Conservation (phyloP, 176 grass and related monocot species). For the Pontederia paniculata region DNA sequence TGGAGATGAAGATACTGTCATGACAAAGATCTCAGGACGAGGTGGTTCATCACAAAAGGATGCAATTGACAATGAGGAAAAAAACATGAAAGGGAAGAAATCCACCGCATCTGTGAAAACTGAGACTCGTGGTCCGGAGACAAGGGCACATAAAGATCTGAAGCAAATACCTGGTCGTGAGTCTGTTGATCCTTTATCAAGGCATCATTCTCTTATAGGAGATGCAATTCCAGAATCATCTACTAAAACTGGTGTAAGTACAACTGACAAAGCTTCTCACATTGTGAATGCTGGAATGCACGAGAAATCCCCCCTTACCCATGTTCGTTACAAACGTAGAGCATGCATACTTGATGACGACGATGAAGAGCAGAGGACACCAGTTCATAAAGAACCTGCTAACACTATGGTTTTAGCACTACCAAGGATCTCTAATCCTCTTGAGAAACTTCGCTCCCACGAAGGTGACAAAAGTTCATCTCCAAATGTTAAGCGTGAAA, state of each 20-base stretch:
- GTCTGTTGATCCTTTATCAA: constrained; percentile 21
- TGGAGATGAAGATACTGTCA: constrained; percentile 23
- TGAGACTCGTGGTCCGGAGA: constrained; percentile 23
- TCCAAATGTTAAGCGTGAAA: constrained; percentile 32
- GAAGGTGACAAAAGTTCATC: constrained; percentile 26
- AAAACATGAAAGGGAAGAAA: constrained; percentile 31
- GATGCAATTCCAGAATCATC: constrained; percentile 18
- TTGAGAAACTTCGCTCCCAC: constrained; percentile 29
- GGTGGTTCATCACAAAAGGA: constrained; percentile 10
- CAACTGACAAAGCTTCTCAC: constrained; percentile 28
- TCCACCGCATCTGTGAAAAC: constrained; percentile 13
- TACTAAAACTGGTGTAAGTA: constrained; percentile 23
- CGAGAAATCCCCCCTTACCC: constrained; percentile 26
- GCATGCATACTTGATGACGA: constrained; percentile 52
- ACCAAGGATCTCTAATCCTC: constrained; percentile 14
- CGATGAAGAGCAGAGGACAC: constrained; percentile 52
- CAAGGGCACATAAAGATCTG: constrained; percentile 14
- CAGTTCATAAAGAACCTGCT: constrained; percentile 45
- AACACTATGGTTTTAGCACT: constrained; percentile 27
- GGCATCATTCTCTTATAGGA: constrained; percentile 22
- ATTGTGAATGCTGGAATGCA: constrained; percentile 29
- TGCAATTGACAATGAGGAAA: constrained; percentile 20
- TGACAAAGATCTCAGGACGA: constrained; percentile 23
- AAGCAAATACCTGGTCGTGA: constrained; percentile 15
- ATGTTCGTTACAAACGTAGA: constrained; percentile 37